Percentiles rank a stretch among this genome's conserved stretches.
Conservation (phyloP, 148 eudicot genomes). For the Vaccinium darrowii region DNA sequence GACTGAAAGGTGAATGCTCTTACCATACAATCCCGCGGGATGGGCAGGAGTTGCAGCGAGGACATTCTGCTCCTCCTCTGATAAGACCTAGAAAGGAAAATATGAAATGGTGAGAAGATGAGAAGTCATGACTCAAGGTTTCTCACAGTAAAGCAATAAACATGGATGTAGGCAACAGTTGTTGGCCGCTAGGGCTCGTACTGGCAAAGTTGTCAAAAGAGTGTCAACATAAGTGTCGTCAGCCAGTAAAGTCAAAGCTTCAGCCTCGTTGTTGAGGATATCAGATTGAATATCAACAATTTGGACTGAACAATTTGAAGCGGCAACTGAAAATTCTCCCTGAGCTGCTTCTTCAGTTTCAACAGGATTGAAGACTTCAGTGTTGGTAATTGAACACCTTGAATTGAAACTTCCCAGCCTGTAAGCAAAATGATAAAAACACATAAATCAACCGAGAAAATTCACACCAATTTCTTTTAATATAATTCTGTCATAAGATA, state of each 20-base stretch:
- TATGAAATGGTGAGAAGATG: slow-evolving; percentile 3
- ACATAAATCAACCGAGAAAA: background rate
- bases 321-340: slow-evolving; percentile 46
- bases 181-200: slow-evolving; percentile 29
- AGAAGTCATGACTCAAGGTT: background rate
- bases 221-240: slow-evolving; percentile 54
- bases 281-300: slow-evolving; percentile 54
- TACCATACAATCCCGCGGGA: slow-evolving; percentile 88
- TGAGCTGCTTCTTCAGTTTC: slow-evolving; percentile 47
- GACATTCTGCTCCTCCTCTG: slow-evolving; percentile 70
- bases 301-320: slow-evolving; percentile 45
- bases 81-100: slow-evolving; percentile 48
- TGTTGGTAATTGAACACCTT: slow-evolving; percentile 60
- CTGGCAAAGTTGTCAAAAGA: slow-evolving; percentile 78
- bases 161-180: background rate
- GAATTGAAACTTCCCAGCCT: slow-evolving; percentile 52
- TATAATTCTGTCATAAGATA: background rate
- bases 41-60: slow-evolving; percentile 95
- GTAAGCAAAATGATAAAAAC: slow-evolving; percentile 26
- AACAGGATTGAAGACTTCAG: slow-evolving; percentile 48
- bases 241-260: slow-evolving; percentile 52
- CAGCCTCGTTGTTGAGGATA: slow-evolving; percentile 56
- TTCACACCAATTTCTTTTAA: background rate
- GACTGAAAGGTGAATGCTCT: slow-evolving; percentile 11
- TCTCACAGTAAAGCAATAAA: background rate